phyloP scores from a whole-genome alignment of 2,329 filamentous ascomycete species.

The Albifimbria verrucaria region DNA sequence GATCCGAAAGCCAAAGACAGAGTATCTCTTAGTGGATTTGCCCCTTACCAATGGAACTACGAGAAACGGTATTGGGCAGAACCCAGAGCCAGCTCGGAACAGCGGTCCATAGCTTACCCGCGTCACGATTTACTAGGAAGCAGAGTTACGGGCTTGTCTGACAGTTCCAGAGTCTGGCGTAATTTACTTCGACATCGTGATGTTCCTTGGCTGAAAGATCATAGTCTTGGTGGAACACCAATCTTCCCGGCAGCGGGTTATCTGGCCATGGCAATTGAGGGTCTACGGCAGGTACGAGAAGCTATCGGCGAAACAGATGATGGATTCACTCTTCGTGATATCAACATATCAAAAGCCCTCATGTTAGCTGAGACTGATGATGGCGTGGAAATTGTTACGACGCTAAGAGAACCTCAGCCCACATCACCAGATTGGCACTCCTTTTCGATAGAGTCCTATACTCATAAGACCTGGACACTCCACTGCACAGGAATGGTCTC shows the following conservation, averaged over 20 bases:
- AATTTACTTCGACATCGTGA: neutral
- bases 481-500: neutral
- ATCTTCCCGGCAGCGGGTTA: neutral
- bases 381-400: neutral
- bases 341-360: neutral
- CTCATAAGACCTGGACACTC: neutral
- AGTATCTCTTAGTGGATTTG: neutral
- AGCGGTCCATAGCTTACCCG: neutral
- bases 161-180: neutral
- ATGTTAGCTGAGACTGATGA: neutral
- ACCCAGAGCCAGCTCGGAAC: neutral
- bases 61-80: neutral
- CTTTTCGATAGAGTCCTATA: neutral
- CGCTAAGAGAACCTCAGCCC: neutral
- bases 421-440: neutral
- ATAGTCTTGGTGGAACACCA: neutral
- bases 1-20: neutral
- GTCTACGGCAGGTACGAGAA: neutral
- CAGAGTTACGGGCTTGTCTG: neutral
- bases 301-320: neutral
- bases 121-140: neutral
- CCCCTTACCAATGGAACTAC: conserved; percentile 1
- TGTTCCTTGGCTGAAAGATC: neutral
- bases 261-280: neutral
- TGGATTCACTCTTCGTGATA: neutral